Percentiles rank a stretch among this genome's conserved stretches.
phyloP scores from a whole-genome alignment of 2,329 filamentous ascomycete species.

The Trichophaea hybrida region DNA sequence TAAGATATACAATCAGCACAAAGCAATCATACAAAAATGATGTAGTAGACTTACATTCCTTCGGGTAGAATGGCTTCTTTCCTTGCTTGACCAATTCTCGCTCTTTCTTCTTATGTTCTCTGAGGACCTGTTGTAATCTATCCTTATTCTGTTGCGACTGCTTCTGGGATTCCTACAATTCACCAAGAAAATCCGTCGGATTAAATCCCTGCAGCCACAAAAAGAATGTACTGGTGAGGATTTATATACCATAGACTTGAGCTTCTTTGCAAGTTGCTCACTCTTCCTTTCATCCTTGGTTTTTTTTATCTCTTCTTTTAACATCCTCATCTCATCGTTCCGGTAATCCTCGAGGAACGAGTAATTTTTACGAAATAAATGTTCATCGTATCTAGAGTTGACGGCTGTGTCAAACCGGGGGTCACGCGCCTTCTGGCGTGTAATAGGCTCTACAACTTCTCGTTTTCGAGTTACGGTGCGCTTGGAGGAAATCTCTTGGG shows the following conservation, averaged over 20 bases:
- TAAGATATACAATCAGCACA: slow-evolving; percentile 8
- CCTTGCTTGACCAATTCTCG: slow-evolving; percentile 73
- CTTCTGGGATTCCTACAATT: slow-evolving; percentile 47
- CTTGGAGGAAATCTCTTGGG: slow-evolving; percentile 67
- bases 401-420: slow-evolving; percentile 68
- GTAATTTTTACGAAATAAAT: slow-evolving; percentile 57
- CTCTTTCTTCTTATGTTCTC: slow-evolving; percentile 66
- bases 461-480: slow-evolving; percentile 68
- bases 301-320: slow-evolving; percentile 53
- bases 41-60: slow-evolving; percentile 43
- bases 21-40: not conserved
- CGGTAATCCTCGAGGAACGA: slow-evolving; percentile 79
- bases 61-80: slow-evolving; percentile 86
- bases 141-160: slow-evolving; percentile 57
- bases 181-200: not conserved
- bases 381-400: slow-evolving; percentile 42
- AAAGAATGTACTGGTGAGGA: too few species aligned
- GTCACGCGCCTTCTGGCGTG: slow-evolving; percentile 49
- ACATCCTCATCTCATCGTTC: slow-evolving; percentile 61
- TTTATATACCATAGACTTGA: slow-evolving; percentile 49
- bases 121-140: slow-evolving; percentile 52
- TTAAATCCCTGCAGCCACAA: too few species aligned
- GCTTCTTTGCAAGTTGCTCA: slow-evolving; percentile 54
- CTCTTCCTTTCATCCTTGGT: slow-evolving; percentile 51
- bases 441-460: slow-evolving; percentile 46